A percentile compares a stretch with the other conserved stretches of the same genome.
These are phyloP conservation scores for Scleromitrula shiraiana DNA, from an alignment of 2,329 filamentous ascomycete species.

Conservation along the genomic window DNA sequence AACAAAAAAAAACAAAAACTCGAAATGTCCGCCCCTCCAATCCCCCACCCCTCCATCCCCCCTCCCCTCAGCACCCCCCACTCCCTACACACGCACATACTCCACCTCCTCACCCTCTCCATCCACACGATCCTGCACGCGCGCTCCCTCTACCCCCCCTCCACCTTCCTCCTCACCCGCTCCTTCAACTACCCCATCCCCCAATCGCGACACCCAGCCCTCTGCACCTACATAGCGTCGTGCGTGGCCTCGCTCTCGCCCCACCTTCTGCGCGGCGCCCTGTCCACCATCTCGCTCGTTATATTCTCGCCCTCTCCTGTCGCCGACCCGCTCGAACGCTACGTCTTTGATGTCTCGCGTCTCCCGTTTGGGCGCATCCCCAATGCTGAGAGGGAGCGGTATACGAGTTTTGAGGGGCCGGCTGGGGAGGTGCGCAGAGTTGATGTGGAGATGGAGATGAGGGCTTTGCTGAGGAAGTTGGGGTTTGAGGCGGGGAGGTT, in stretches of 20 bases:
- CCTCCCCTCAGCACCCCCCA: slow-evolving; percentile 9
- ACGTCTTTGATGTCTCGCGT: slow-evolving; percentile 34
- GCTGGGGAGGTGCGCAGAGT: slow-evolving; percentile 38
- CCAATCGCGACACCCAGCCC: slow-evolving; percentile 60
- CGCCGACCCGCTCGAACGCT: slow-evolving; percentile 34
- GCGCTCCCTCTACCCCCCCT: slow-evolving; percentile 55
- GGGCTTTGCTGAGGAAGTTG: slow-evolving; percentile 57
- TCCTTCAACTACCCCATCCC: slow-evolving; percentile 66
- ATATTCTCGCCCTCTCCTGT: slow-evolving; percentile 21
- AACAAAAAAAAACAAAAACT: not conserved
- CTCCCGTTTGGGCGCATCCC: slow-evolving; percentile 33
- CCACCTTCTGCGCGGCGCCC: not conserved
- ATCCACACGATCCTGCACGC: slow-evolving; percentile 65
- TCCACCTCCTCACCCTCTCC: slow-evolving; percentile 59
- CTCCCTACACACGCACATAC: slow-evolving; percentile 47
- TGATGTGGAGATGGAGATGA: slow-evolving; percentile 65
- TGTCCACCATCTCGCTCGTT: slow-evolving; percentile 27
- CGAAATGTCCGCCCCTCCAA: not conserved
- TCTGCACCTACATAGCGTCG: slow-evolving; percentile 39
- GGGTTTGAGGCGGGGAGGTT: slow-evolving; percentile 52
- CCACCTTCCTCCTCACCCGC: slow-evolving; percentile 57
- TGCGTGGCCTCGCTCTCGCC: slow-evolving; percentile 1
- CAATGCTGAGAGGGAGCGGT: slow-evolving; percentile 29
- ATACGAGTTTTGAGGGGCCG: slow-evolving; percentile 30
- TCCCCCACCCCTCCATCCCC: not conserved